Evolutionary conservation across 2,329 filamentous ascomycete genomes (phyloP).

Genomic region (Cercospora janseana): DNA sequence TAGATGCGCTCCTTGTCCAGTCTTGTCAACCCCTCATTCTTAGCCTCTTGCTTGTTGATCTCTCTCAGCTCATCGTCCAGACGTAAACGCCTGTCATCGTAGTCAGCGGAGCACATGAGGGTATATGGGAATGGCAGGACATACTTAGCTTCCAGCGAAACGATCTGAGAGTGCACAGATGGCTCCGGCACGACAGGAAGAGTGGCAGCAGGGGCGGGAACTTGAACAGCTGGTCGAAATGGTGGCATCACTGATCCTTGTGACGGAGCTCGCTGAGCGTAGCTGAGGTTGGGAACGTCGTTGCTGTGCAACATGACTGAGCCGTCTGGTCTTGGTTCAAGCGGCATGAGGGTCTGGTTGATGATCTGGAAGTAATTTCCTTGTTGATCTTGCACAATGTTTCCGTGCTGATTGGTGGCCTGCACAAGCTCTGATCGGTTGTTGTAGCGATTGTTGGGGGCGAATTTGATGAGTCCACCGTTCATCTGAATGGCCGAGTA

Average conservation of each 20-base stretch:
- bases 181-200: constrained; percentile 24
- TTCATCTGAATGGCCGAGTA: constrained; percentile 41
- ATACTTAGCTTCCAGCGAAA: constrained; percentile 39
- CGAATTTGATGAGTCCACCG: constrained; percentile 40
- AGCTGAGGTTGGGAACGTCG: constrained; percentile 39
- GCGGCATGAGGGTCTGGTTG: constrained; percentile 38
- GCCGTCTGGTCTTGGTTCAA: constrained; percentile 35
- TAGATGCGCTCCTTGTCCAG: constrained; percentile 35
- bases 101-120: not conserved
- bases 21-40: constrained; percentile 36
- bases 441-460: constrained; percentile 36
- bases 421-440: constrained; percentile 28
- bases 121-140: constrained; percentile 1
- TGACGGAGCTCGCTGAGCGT: constrained; percentile 16
- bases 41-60: constrained; percentile 41
- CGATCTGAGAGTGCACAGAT: constrained; percentile 34
- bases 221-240: not conserved
- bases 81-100: constrained; percentile 23
- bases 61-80: constrained; percentile 38
- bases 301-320: constrained; percentile 38
- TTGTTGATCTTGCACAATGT: constrained; percentile 38
- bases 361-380: constrained; percentile 41
- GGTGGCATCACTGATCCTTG: constrained; percentile 1
- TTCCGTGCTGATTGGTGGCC: constrained; percentile 37
- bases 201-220: not conserved